Percentiles rank a stretch among this genome's conserved stretches.
These are phyloP conservation scores for Jackrogersella minutella DNA, from an alignment of 495 filamentous ascomycete genomes.

Conservation along the genomic window DNA sequence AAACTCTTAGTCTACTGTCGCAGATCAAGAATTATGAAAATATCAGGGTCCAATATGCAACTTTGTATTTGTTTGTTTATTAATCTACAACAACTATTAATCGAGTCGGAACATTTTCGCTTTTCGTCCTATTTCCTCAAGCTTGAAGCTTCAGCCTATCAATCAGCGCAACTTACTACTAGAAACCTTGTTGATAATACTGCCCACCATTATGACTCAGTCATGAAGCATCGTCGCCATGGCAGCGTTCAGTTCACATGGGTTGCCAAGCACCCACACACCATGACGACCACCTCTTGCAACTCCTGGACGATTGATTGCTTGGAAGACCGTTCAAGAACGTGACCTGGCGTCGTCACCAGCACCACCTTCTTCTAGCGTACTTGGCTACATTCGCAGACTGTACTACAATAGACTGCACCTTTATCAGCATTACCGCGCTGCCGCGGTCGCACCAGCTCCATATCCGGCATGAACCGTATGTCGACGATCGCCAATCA, in stretches of 20 bases:
- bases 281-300: conserved; percentile 9
- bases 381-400: conserved; percentile 1
- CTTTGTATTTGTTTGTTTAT: conserved; percentile 31
- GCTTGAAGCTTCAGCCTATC: conserved; percentile 16
- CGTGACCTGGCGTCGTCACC: conserved; percentile 3
- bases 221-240: conserved; percentile 13
- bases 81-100: conserved; percentile 22
- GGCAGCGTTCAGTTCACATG: conserved; percentile 3
- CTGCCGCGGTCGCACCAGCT: conserved; percentile 14
- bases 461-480: conserved; percentile 17
- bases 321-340: neutral
- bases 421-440: conserved; percentile 4
- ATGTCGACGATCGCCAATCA: conserved; percentile 30
- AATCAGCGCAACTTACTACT: neutral
- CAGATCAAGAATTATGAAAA: neutral
- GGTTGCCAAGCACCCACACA: conserved; percentile 3
- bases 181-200: conserved; percentile 16
- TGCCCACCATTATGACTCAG: conserved; percentile 30
- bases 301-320: conserved; percentile 4
- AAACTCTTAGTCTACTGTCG: no score
- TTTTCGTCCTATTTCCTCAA: neutral
- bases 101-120: conserved; percentile 17
- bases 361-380: conserved; percentile 8
- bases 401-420: neutral
- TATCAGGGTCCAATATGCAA: conserved; percentile 24